Percentiles rank a stretch among this genome's conserved stretches.
phyloP scores from a whole-genome alignment of 2,329 filamentous ascomycete genomes.

The Coleophoma eucalyptorum region DNA sequence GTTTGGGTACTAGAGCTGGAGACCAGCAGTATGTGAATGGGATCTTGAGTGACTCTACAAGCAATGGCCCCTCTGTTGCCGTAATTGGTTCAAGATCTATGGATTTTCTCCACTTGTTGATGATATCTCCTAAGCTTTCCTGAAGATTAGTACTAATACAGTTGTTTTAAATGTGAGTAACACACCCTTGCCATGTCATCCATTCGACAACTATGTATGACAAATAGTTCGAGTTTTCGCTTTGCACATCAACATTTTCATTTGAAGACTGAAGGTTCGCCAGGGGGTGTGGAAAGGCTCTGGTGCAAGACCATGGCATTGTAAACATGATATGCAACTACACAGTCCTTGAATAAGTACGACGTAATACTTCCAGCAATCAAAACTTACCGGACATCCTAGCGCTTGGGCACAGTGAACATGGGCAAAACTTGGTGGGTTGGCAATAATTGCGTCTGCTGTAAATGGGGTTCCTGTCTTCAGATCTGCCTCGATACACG shows the following conservation, averaged over 20 bases:
- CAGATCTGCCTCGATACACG: slow-evolving; percentile 30
- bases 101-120: slow-evolving; percentile 36
- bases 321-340: slow-evolving; percentile 11
- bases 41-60: slow-evolving; percentile 28
- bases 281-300: slow-evolving; percentile 31
- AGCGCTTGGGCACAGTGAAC: slow-evolving; percentile 12
- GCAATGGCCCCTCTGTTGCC: slow-evolving; percentile 29
- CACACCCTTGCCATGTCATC: slow-evolving; percentile 45
- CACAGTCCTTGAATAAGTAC: not conserved
- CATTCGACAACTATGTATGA: slow-evolving; percentile 43
- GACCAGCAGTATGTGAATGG: slow-evolving; percentile 28
- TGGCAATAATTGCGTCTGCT: slow-evolving; percentile 17
- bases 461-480: slow-evolving; percentile 9
- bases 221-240: slow-evolving; percentile 34
- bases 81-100: slow-evolving; percentile 36
- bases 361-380: not conserved
- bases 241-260: slow-evolving; percentile 26
- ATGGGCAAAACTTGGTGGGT: slow-evolving; percentile 18
- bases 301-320: slow-evolving; percentile 17
- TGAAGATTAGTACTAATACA: too few relatives aligned
- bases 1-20: slow-evolving; percentile 34
- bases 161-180: too few relatives aligned
- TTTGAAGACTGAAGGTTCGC: slow-evolving; percentile 36
- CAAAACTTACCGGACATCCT: not conserved
- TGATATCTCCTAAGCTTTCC: slow-evolving; percentile 36